phyloP scores from a whole-genome alignment of 176 grass and related monocot species.

The Oryza coarctata region DNA sequence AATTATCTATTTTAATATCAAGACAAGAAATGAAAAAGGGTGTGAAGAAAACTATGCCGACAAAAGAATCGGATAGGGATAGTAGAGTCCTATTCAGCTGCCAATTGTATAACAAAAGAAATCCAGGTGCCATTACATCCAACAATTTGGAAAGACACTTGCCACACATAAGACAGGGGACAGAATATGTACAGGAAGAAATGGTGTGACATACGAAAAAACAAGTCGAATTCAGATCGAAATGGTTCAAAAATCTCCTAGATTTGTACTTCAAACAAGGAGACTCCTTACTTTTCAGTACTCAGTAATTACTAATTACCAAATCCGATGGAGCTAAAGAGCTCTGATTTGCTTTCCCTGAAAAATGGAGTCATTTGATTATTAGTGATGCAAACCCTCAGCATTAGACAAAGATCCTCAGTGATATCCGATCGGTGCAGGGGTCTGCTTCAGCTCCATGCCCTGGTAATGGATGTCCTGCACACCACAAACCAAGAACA shows the following conservation, averaged over 20 bases:
- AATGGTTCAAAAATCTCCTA: constrained; percentile 22
- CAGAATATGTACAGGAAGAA: constrained; percentile 30
- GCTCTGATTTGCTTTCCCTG: background rate
- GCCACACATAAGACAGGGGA: background rate
- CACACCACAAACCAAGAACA: background rate
- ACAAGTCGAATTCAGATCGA: background rate
- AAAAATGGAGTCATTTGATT: constrained; percentile 27
- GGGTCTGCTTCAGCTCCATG: constrained; percentile 59
- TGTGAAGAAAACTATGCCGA: too few species aligned
- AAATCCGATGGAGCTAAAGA: constrained; percentile 22
- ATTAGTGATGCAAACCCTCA: constrained; percentile 26
- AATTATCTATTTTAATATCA: too few species aligned
- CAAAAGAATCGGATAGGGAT: background rate
- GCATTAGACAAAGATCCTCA: constrained; percentile 25
- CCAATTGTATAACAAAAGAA: background rate
- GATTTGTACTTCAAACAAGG: constrained; percentile 20
- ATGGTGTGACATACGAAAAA: background rate
- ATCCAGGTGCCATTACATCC: background rate
- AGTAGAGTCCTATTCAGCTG: background rate
- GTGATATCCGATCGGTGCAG: constrained; percentile 67
- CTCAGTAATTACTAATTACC: background rate
- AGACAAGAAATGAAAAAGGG: too few species aligned
- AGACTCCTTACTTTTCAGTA: constrained; percentile 38
- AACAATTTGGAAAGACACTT: background rate
- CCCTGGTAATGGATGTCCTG: constrained; percentile 80